Evolutionary conservation across 2,329 filamentous ascomycete genomes (phyloP).

Genomic region (Lomentospora prolificans): DNA sequence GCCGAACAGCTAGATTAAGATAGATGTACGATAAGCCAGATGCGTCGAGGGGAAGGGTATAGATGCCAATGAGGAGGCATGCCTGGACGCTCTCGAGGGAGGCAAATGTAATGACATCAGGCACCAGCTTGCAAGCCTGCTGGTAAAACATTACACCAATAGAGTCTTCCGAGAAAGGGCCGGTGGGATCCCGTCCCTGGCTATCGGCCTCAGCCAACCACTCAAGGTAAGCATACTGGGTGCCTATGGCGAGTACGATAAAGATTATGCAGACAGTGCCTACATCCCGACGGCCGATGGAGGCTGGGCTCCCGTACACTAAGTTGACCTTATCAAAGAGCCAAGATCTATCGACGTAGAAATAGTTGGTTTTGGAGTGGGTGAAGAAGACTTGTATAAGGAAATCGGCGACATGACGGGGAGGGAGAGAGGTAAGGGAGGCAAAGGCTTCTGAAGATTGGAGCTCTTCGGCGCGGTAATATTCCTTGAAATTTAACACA

Average conservation of each 20-base stretch:
- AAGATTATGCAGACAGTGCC: constrained; percentile 34
- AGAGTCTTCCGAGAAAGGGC: constrained; percentile 36
- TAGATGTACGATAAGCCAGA: constrained; percentile 48
- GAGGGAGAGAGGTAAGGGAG: constrained; percentile 31
- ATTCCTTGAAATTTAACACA: constrained; percentile 26
- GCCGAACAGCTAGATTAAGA: constrained; percentile 42
- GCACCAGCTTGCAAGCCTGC: constrained; percentile 41
- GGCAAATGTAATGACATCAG: constrained; percentile 45
- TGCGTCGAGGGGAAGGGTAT: constrained; percentile 44
- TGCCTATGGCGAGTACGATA: constrained; percentile 38
- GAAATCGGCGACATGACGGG: constrained; percentile 35
- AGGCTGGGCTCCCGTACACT: constrained; percentile 28
- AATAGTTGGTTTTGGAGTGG: constrained; percentile 38
- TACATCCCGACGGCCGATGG: constrained; percentile 29
- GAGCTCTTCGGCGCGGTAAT: constrained; percentile 35
- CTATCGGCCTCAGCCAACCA: constrained; percentile 13
- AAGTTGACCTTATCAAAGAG: constrained; percentile 28
- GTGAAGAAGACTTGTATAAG: constrained; percentile 36
- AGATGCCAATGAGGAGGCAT: constrained; percentile 45
- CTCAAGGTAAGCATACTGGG: constrained; percentile 39
- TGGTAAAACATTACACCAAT: constrained; percentile 47
- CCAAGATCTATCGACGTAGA: constrained; percentile 35
- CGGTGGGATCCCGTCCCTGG: constrained; percentile 14
- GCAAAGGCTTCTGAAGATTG: constrained; percentile 29
- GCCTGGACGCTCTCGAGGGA: constrained; percentile 50